Percentiles rank a stretch among this genome's conserved stretches.
Conservation (phyloP, 257 asterid genomes). For the Petrea volubilis region DNA sequence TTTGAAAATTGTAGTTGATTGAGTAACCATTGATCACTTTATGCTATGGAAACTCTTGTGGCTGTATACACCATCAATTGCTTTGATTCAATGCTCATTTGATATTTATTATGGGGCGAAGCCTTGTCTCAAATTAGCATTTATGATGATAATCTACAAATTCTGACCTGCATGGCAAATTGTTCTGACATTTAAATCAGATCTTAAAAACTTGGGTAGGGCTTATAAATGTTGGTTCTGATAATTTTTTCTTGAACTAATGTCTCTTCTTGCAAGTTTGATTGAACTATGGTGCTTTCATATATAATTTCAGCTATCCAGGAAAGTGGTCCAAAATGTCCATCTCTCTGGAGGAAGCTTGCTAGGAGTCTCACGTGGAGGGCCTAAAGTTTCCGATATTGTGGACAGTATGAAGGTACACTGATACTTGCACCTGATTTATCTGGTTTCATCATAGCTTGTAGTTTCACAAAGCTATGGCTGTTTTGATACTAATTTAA, state of each 20-base stretch:
- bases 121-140: neutral
- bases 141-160: neutral
- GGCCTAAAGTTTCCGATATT: slow-evolving; percentile 75
- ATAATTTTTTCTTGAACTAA: neutral
- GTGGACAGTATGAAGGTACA: slow-evolving; percentile 88
- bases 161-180: slow-evolving; percentile 3
- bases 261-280: no score
- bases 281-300: no score
- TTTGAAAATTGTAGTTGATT: no score
- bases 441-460: neutral
- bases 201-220: slow-evolving; percentile 14
- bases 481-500: slow-evolving; percentile 19
- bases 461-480: neutral
- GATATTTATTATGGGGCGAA: no score
- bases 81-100: no score
- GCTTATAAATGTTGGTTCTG: neutral
- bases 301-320: slow-evolving; percentile 72
- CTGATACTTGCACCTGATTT: slow-evolving; percentile 10
- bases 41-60: no score
- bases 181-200: no score
- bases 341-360: slow-evolving; percentile 99
- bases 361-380: slow-evolving; percentile 98
- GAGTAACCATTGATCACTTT: no score
- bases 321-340: slow-evolving; percentile 88
- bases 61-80: no score